Evolutionary conservation across 371 early-diverging fungal species (phyloP), one percentile per base, ranked within the genome.

Genomic region (Syncephalastrum contaminatum): DNA sequence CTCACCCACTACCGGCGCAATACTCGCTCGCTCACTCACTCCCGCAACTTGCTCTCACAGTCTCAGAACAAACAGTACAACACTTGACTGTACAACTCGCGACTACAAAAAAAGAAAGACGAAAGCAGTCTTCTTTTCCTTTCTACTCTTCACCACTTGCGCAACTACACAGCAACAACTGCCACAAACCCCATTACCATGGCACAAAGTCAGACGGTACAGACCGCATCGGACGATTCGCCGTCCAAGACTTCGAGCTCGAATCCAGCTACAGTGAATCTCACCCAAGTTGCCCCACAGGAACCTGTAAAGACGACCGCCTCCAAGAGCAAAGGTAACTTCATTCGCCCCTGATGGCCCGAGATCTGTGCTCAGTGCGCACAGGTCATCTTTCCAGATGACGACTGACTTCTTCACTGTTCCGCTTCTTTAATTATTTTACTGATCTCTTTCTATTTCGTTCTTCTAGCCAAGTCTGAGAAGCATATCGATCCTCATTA

Each of bases 281-380:
- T 43, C 43, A 53, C 59, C 41, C 59, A 59, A 53, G 59, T 59
- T 14, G 59, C 59, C 15, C 58, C 61, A 41, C 61, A 61, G 47
- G 42, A 60, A 54, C 43, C 53, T 21, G 42, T 42, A 47, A 55
- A 47, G 55, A 47, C 55, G 30, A 24, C 44, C n/a, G 21, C 53
- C 42, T 53, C 53, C 20, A 53, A 53, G 43, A 53, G 43, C 43
- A 40, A 53, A 53, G 53, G 53, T 53, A 15, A 40, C 25, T 53
- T 19, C 6, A 36, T 4, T 50, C 36, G 12, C 30, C 18, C 18
- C 24, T 48, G 25, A 36, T 27, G 24, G 50, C 20, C 19, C 30
- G 24, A 50, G 30, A 50, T 53, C 53, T 20, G 53, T 16, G 36
- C 36, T 30, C 12, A 10, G 36, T 30, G 36, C 36, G 36, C 36